Evolutionary conservation across 2,329 filamentous ascomycete genomes (phyloP), one percentile per base, ranked within the genome.

Genomic region (Kalaharituber pfeilii): DNA sequence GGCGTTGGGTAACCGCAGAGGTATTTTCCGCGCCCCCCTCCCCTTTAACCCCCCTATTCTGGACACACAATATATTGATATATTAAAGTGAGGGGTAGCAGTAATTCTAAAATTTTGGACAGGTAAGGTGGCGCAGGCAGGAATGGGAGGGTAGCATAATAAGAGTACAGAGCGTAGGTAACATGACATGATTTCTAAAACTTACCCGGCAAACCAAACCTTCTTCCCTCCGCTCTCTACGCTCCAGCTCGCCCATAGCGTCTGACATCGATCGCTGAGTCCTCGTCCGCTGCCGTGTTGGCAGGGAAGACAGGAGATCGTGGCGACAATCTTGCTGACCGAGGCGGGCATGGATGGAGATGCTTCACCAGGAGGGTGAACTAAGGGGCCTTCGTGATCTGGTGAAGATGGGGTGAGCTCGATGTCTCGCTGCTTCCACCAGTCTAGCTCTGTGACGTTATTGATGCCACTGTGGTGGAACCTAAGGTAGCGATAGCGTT

Each of bases 211-310:
- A 66, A 95, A 95, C 73, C 81, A 94, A 39, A 94, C 77, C n/a
- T 81, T 86, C 63, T 81, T 82, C 18, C 76, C 78, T 2, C 79
- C 82, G 0, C 82, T 85, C 27, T 75, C 72, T 18, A 96, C 75
- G 52, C 77, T 81, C 87, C 88, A 96, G 9, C 83, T 88, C 45
- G 81, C 80, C 89, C 89, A 96, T 4, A 96, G 76, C 0, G 88
- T 94, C 42, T 75, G 75, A 57, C 78, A 76, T 59, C 78, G 79
- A 69, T 94, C 86, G 57, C 81, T 80, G 0, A 74, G 69, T 0
- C 73, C 75, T 39, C 88, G 74, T 4, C 59, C 52, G 45, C 59
- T 84, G 3, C 78, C 80, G 68, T 95, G 89, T 69, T 96, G 89
- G 65, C 81, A 84, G 0, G 88, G 89, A 6, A 94, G 74, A 62